A percentile compares a stretch with the other conserved stretches of the same genome.
phyloP scores from a whole-genome alignment of 208 protist genomes.

The Crithidia fasciculata region DNA sequence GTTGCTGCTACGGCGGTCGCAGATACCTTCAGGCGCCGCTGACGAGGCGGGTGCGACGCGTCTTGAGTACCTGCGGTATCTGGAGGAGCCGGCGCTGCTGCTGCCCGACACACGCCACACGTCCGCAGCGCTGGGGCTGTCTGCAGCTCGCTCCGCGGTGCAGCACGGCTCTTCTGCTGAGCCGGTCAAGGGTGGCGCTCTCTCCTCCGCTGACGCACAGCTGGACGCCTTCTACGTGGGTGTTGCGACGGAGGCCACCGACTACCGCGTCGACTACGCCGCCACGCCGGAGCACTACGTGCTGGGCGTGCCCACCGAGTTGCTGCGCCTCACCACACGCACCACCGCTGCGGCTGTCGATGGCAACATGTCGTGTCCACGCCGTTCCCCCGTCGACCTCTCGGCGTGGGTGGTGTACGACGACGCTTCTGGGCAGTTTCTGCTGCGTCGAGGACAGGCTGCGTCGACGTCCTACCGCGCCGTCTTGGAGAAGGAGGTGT shows the following conservation, averaged over 20 bases:
- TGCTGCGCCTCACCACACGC: constrained; percentile 1
- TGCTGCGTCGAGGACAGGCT: constrained; percentile 20
- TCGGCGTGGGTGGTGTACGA: constrained; percentile 40
- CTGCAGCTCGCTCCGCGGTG: neutral
- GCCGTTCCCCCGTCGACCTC: constrained; percentile 8
- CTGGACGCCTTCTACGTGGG: constrained; percentile 20
- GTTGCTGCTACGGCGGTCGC: no score
- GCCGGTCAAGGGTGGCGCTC: neutral
- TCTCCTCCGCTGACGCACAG: neutral
- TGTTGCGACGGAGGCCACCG: constrained; percentile 18
- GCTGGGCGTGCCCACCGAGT: constrained; percentile 32
- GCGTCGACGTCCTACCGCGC: neutral
- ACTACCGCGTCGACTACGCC: constrained; percentile 34
- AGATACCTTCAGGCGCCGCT: no score
- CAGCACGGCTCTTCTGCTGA: neutral
- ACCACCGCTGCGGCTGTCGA: neutral
- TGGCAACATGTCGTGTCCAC: neutral
- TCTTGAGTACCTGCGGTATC: constrained; percentile 3
- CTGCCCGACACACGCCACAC: constrained; percentile 24
- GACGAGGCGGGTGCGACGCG: neutral
- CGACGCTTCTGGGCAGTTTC: constrained; percentile 28
- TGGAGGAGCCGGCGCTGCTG: constrained; percentile 33
- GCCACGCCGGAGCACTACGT: constrained; percentile 30
- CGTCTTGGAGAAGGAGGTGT: constrained; percentile 28
- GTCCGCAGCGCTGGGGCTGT: constrained; percentile 15